Percentiles rank a stretch among this genome's conserved stretches.
Conservation (phyloP, 495 filamentous ascomycete genomes). For the Daldinia vernicosa region DNA sequence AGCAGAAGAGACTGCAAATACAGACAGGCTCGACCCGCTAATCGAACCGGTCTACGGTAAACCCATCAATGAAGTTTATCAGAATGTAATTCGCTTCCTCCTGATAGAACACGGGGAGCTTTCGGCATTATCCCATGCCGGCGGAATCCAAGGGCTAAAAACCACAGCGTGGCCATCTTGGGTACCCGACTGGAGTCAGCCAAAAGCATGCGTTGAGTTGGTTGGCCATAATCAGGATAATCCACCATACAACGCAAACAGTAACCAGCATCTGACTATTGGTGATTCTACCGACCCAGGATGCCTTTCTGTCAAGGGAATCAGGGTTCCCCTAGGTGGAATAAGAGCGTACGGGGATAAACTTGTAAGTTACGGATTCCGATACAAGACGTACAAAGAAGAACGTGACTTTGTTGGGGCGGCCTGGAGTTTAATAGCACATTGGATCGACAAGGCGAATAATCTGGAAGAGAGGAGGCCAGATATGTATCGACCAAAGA, state of each 20-base stretch:
- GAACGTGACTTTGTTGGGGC: constrained; percentile 26
- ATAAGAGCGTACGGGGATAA: constrained; percentile 31
- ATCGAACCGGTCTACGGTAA: constrained; percentile 33
- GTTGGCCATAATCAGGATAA: constrained; percentile 7
- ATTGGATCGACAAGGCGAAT: neutral
- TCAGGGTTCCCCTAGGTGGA: constrained; percentile 6
- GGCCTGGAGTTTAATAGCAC: constrained; percentile 23
- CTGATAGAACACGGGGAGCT: constrained; percentile 31
- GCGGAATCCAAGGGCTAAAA: constrained; percentile 26
- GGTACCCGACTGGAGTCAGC: constrained; percentile 33
- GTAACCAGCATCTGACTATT: constrained; percentile 15
- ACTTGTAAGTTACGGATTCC: constrained; percentile 27
- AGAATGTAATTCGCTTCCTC: constrained; percentile 22
- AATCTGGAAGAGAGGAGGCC: neutral
- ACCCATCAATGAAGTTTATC: constrained; percentile 15
- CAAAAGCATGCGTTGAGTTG: constrained; percentile 25
- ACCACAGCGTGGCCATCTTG: constrained; percentile 24
- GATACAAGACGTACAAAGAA: constrained; percentile 18
- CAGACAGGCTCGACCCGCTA: constrained; percentile 20
- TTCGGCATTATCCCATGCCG: constrained; percentile 26
- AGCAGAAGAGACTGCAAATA: constrained; percentile 28
- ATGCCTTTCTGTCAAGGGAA: constrained; percentile 25
- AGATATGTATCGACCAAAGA: constrained; percentile 8
- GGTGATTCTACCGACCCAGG: constrained; percentile 17
- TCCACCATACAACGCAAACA: constrained; percentile 17